A percentile compares a stretch with the other conserved stretches of the same genome.
Conservation (phyloP, 768 basidiomycete genomes). For the Filobasidium floriforme region DNA sequence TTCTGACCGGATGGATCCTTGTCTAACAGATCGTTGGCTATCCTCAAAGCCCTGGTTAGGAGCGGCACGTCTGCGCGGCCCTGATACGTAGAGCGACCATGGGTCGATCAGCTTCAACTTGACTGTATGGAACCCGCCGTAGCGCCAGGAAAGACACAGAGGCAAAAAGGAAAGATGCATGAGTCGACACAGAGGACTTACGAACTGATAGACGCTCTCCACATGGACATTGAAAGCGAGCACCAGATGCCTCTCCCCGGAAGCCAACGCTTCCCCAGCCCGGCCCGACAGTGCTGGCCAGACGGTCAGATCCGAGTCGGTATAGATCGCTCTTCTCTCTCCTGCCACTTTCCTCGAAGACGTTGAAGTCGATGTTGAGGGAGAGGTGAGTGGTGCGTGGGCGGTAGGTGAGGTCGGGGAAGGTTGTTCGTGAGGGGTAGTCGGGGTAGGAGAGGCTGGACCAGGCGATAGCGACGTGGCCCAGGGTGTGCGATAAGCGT, state of each 20-base stretch:
- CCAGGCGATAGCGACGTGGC: too few species aligned
- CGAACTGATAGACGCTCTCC: constrained; percentile 11
- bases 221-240: constrained; percentile 16
- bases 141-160: not conserved
- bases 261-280: constrained; percentile 8
- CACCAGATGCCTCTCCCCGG: constrained; percentile 5
- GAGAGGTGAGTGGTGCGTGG: too few species aligned
- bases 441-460: too few species aligned
- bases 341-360: not conserved
- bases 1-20: too few species aligned
- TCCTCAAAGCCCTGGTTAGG: constrained; percentile 12
- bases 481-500: too few species aligned
- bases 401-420: too few species aligned
- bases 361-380: constrained; percentile 5
- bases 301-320: constrained; percentile 11
- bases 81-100: not conserved
- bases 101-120: not conserved
- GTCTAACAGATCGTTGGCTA: constrained; percentile 2
- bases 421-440: too few species aligned
- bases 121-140: too few species aligned
- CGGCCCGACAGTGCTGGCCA: not conserved
- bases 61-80: not conserved
- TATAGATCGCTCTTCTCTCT: not conserved
- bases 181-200: too few species aligned
- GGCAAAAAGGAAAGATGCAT: not conserved